Conservation (phyloP, 768 basidiomycete genomes). For the Leccinum rimulosum region DNA sequence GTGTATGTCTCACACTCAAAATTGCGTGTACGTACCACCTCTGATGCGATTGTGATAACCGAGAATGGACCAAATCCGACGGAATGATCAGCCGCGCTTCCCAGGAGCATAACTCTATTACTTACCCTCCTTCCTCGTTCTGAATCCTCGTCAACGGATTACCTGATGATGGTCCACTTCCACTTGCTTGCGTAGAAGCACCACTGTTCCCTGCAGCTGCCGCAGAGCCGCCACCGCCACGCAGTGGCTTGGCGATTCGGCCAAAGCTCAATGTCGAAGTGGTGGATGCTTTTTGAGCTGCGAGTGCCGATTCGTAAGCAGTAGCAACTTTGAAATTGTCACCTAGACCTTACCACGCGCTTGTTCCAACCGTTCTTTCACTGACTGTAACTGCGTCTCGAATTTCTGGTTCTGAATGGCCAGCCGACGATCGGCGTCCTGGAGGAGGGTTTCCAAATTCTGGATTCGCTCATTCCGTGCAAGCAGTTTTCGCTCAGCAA, state of each 20-base stretch:
- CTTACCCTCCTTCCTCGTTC: slow-evolving; percentile 75
- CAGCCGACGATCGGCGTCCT: slow-evolving; percentile 90
- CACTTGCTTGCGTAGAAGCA: slow-evolving; percentile 38
- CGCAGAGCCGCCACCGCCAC: slow-evolving; percentile 79
- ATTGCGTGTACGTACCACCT: slow-evolving; percentile 30
- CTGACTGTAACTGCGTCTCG: slow-evolving; percentile 87
- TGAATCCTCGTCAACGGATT: slow-evolving; percentile 73
- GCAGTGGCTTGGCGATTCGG: slow-evolving; percentile 93
- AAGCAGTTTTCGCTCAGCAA: slow-evolving; percentile 93
- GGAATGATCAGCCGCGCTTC: slow-evolving; percentile 17
- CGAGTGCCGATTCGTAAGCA: slow-evolving; percentile 28
- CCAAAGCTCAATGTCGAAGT: slow-evolving; percentile 80
- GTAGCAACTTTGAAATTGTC: slow-evolving; percentile 10
- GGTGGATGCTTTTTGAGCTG: slow-evolving; percentile 75
- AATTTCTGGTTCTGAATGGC: slow-evolving; percentile 95
- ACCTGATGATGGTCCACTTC: slow-evolving; percentile 47
- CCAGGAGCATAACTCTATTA: slow-evolving; percentile 21
- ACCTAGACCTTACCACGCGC: slow-evolving; percentile 68
- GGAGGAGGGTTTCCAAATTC: slow-evolving; percentile 88
- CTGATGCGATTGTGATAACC: slow-evolving; percentile 24
- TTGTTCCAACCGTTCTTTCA: slow-evolving; percentile 90
- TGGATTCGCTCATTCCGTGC: slow-evolving; percentile 98
- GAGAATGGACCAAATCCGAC: slow-evolving; percentile 14
- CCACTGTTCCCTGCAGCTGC: slow-evolving; percentile 40
- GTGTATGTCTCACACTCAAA: slow-evolving; percentile 15